phyloP scores from a whole-genome alignment of 176 grass and related monocot genomes.

The Oryza meyeriana region DNA sequence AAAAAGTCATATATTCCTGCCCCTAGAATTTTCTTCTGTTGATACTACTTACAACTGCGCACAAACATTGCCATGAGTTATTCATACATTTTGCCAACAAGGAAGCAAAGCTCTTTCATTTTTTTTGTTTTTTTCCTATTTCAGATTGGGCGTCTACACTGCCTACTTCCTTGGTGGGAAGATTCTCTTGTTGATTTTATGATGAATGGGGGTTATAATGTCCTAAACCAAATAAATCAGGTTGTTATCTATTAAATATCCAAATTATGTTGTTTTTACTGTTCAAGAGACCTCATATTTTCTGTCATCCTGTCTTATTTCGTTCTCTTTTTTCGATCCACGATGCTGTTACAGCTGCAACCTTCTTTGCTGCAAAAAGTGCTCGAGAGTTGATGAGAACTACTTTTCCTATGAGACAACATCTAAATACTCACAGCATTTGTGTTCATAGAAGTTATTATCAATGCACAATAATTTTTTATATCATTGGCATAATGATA shows the following conservation, averaged over 20 bases:
- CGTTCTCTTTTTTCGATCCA: not conserved
- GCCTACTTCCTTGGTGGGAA: conserved; percentile 93
- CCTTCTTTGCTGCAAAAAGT: not conserved
- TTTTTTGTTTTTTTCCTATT: not conserved
- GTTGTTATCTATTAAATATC: conserved; percentile 32
- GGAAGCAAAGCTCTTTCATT: not conserved
- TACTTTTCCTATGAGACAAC: not conserved
- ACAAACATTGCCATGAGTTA: not conserved
- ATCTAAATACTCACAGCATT: not conserved
- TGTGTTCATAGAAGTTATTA: not conserved
- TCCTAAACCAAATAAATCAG: conserved; percentile 73
- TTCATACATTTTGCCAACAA: not conserved
- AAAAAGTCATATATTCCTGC: not conserved
- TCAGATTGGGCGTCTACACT: conserved; percentile 86
- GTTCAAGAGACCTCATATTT: not conserved
- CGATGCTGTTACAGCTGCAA: not conserved
- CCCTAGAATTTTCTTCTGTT: not conserved
- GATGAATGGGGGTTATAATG: conserved; percentile 87
- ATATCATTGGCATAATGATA: not conserved
- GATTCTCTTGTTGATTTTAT: conserved; percentile 93
- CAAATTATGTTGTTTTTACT: not conserved
- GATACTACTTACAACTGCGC: conserved; percentile 2
- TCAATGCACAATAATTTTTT: not conserved
- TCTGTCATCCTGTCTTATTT: not conserved
- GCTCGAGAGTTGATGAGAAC: not conserved